Evolutionary conservation across 2,329 filamentous ascomycete genomes (phyloP).

Genomic region (Epichloe amarillans): DNA sequence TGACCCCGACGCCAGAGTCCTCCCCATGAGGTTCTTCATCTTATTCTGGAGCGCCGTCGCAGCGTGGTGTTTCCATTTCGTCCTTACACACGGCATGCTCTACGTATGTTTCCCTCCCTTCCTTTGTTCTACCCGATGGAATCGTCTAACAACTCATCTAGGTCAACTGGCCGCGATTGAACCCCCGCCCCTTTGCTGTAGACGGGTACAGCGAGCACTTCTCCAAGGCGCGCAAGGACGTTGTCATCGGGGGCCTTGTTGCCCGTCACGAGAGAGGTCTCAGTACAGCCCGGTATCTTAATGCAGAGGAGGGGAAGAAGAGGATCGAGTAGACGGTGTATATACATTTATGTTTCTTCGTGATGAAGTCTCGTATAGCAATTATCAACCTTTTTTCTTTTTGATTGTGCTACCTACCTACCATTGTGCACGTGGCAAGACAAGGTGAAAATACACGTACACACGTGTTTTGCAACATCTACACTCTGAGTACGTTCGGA

Average conservation of each 20-base stretch:
- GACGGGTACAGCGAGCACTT: constrained; percentile 87
- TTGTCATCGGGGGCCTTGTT: constrained; percentile 59
- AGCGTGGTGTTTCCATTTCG: constrained; percentile 62
- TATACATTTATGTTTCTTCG: too few species aligned
- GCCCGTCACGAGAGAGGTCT: constrained; percentile 66
- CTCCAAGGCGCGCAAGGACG: constrained; percentile 67
- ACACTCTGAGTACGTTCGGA: too few species aligned
- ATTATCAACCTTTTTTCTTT: too few species aligned
- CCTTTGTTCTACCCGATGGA: background rate
- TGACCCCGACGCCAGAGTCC: constrained; percentile 58
- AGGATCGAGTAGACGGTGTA: constrained; percentile 58
- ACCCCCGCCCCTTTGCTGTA: constrained; percentile 70
- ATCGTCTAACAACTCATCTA: constrained; percentile 21
- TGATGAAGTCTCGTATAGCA: too few species aligned
- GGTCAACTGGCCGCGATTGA: constrained; percentile 98
- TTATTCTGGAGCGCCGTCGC: constrained; percentile 62
- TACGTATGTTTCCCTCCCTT: constrained; percentile 55
- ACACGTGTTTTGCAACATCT: too few species aligned
- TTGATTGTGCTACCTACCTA: too few species aligned
- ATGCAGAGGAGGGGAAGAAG: constrained; percentile 95
- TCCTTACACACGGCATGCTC: constrained; percentile 75
- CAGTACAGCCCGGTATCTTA: constrained; percentile 69
- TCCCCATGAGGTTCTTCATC: constrained; percentile 71
- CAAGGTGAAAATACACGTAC: too few species aligned
- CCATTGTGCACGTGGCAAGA: too few species aligned